These are phyloP conservation scores for Leucocoprinus birnbaumii DNA, from an alignment of 768 basidiomycete species.

Conservation along the genomic window DNA sequence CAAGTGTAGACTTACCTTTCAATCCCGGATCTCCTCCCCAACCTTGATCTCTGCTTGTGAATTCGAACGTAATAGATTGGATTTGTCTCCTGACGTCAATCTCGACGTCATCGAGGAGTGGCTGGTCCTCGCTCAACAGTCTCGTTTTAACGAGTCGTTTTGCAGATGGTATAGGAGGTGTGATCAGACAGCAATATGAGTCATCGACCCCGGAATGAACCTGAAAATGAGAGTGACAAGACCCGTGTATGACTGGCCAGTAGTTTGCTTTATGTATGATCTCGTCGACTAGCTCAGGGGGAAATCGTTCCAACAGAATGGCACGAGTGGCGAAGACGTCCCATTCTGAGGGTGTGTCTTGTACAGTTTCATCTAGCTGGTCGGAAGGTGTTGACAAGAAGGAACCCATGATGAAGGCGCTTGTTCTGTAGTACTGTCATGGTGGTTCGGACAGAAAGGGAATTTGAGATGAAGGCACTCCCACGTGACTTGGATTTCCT, in stretches of 20 bases:
- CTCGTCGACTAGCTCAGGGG: constrained; percentile 14
- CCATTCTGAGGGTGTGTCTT: constrained; percentile 6
- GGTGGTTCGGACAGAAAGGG: no score
- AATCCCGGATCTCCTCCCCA: constrained; percentile 24
- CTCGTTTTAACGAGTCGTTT: not conserved
- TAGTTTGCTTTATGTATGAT: constrained; percentile 19
- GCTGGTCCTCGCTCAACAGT: not conserved
- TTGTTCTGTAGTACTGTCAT: no score
- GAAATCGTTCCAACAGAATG: not conserved
- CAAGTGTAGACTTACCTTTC: constrained; percentile 12
- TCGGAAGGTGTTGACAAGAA: not conserved
- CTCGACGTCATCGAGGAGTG: not conserved
- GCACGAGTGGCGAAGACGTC: constrained; percentile 6
- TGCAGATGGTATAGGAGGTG: constrained; percentile 10
- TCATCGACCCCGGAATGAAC: not conserved
- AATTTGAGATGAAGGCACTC: no score
- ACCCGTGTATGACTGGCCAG: constrained; percentile 15
- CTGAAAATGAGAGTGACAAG: not conserved
- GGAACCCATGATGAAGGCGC: not conserved
- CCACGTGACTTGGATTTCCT: no score
- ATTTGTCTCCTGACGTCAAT: constrained; percentile 6
- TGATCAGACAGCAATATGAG: constrained; percentile 13
- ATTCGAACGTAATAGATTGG: constrained; percentile 16
- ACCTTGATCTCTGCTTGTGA: constrained; percentile 27
- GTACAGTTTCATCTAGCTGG: not conserved